Evolutionary conservation across 1,284 basidiomycete genomes (phyloP), one percentile per base, ranked within the genome.

Genomic region (Leccinum laetum): DNA sequence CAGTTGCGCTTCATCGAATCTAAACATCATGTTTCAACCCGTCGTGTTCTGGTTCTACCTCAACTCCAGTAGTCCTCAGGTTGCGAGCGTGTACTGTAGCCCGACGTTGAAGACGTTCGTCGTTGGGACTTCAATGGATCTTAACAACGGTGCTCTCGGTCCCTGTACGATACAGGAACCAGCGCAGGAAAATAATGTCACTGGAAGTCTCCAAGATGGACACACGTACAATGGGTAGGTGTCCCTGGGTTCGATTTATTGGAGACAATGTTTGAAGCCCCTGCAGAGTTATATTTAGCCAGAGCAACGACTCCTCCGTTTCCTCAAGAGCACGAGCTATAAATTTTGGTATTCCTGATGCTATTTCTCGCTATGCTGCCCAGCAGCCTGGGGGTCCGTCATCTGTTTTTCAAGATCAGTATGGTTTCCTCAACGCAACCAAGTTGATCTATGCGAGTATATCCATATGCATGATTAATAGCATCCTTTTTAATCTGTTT

Each of bases 41-140:
- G 84, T 89, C 44, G 82, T 89, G 78, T 90, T 90, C 68, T 90
- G 88, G 88, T 89, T 75, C 62, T 82, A 75, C 79, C 79, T 72
- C 73, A 77, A 70, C 18, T 71, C 73, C 46, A 73, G 67, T 24
- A 67, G 58, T 21, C 73, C 77, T 9, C 77, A 84, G 64, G 83
- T 81, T 0, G 78, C 79, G 60, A 82, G 80, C 3, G 80, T 90
- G 3, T 88, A 88, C 67, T 90, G 88, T 69, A 68, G 73, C 6
- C 87, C 88, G 6, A 78, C 73, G 0, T 80, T 90, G 56, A 67
- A 74, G 9, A 72, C 80, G 1, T 81, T 79, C 68, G 74, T 80
- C 61, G 81, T 89, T 18, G 68, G 69, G 6, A 84, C 82, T 1
- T 77, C 75, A 3, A 79, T 82, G 32, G 77, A 80, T 64, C 75